Percentiles rank a stretch among this genome's conserved stretches.
Conservation (phyloP, 345 rosid genomes). For the Luvunga scandens region DNA sequence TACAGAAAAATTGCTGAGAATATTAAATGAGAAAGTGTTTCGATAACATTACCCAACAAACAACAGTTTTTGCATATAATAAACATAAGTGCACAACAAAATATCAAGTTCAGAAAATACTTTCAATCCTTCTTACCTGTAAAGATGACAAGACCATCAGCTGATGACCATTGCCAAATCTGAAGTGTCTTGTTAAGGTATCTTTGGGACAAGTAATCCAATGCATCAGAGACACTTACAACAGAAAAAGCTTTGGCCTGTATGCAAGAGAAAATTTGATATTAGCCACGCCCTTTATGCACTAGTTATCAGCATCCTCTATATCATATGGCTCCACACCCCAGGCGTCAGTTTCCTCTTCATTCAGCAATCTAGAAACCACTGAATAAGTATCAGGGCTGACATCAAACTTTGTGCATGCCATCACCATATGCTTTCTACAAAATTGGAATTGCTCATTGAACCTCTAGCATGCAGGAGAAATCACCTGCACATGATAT, state of each 20-base stretch:
- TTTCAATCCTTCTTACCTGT: slow-evolving; percentile 31
- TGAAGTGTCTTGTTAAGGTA: slow-evolving; percentile 51
- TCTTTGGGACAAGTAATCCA: slow-evolving; percentile 51
- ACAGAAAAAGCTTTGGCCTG: slow-evolving; percentile 47
- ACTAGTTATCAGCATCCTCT: slow-evolving; percentile 45
- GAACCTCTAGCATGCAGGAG: slow-evolving; percentile 43
- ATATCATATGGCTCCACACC: slow-evolving; percentile 53
- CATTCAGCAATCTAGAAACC: slow-evolving; percentile 38
- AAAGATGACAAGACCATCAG: slow-evolving; percentile 39
- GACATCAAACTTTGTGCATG: slow-evolving; percentile 45
- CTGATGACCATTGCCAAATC: slow-evolving; percentile 43
- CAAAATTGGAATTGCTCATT: slow-evolving; percentile 41
- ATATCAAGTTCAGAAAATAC: neutral
- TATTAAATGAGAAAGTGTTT: neutral
- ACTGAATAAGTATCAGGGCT: slow-evolving; percentile 52
- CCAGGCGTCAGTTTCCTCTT: slow-evolving; percentile 52
- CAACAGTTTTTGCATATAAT: slow-evolving; percentile 2
- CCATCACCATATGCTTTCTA: slow-evolving; percentile 47
- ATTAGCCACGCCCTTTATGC: slow-evolving; percentile 47
- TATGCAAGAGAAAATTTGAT: slow-evolving; percentile 53
- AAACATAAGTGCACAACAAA: neutral
- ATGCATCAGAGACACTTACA: slow-evolving; percentile 44
- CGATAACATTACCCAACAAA: neutral
- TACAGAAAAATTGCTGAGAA: neutral
- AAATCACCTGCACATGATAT: slow-evolving; percentile 25